Evolutionary conservation across 768 basidiomycete genomes (phyloP).

Genomic region (Chalciporus sphaerocephalus): DNA sequence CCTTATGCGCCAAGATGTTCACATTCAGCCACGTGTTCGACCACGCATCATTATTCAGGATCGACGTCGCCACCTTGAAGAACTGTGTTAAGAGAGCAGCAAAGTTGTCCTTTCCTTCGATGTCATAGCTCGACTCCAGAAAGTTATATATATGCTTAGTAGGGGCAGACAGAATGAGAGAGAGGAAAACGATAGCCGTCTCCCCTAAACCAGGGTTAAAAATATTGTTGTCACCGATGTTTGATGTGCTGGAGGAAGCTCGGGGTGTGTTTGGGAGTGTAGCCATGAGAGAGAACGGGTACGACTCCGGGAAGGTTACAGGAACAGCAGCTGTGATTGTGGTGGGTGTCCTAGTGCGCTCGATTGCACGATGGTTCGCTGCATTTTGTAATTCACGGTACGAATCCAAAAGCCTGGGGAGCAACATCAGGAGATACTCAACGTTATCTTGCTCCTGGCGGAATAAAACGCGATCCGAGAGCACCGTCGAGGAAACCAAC

Average conservation of each 20-base stretch:
- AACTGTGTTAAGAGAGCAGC: constrained; percentile 65
- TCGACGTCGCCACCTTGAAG: constrained; percentile 77
- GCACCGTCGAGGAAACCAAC: constrained; percentile 61
- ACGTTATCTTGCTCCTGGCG: constrained; percentile 89
- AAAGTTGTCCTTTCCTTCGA: constrained; percentile 84
- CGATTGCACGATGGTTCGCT: constrained; percentile 63
- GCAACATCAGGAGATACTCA: constrained; percentile 73
- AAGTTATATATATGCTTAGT: constrained; percentile 72
- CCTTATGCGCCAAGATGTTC: constrained; percentile 82
- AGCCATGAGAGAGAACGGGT: constrained; percentile 82
- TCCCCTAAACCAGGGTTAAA: constrained; percentile 83
- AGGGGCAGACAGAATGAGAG: constrained; percentile 76
- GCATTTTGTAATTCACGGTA: constrained; percentile 79
- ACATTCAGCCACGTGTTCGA: constrained; percentile 90
- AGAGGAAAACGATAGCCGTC: constrained; percentile 78
- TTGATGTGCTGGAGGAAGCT: constrained; percentile 38
- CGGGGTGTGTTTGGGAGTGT: constrained; percentile 55
- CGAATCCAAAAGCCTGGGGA: constrained; percentile 83
- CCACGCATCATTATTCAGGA: constrained; percentile 84
- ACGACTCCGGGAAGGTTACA: constrained; percentile 88
- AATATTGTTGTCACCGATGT: constrained; percentile 43
- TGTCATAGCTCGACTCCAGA: constrained; percentile 75
- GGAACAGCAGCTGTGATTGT: constrained; percentile 59
- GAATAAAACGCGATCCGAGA: constrained; percentile 55
- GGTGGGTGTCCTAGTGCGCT: constrained; percentile 56